These are phyloP conservation scores for Circinella minor DNA, from an alignment of 371 early-diverging fungal genomes.

Conservation along the genomic window DNA sequence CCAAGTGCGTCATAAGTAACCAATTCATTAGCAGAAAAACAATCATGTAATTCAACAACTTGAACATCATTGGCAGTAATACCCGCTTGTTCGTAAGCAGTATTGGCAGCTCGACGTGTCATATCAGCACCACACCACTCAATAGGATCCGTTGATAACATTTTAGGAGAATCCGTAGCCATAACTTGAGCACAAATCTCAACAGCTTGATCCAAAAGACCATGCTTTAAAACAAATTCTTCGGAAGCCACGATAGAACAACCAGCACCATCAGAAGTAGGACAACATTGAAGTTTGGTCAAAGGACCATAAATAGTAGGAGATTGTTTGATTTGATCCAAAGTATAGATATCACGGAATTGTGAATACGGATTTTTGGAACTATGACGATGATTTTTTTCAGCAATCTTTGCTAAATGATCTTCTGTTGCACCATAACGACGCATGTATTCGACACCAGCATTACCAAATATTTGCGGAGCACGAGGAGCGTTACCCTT, in stretches of 20 bases:
- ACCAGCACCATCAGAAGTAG: slow-evolving; percentile 81
- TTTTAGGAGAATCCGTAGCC: slow-evolving; percentile 75
- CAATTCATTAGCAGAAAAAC: slow-evolving; percentile 82
- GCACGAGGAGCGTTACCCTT: slow-evolving; percentile 64
- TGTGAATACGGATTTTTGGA: slow-evolving; percentile 82
- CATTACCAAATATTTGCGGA: slow-evolving; percentile 81
- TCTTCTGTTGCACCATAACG: slow-evolving; percentile 63
- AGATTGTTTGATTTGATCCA: slow-evolving; percentile 71
- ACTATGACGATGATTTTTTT: slow-evolving; percentile 81
- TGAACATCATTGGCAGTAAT: slow-evolving; percentile 68
- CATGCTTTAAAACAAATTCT: slow-evolving; percentile 67
- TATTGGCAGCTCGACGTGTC: slow-evolving; percentile 68
- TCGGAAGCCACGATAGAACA: slow-evolving; percentile 74
- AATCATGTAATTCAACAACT: slow-evolving; percentile 83
- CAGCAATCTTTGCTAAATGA: slow-evolving; percentile 73
- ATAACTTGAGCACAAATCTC: slow-evolving; percentile 74
- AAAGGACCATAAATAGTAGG: slow-evolving; percentile 72
- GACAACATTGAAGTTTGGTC: slow-evolving; percentile 81
- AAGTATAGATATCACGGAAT: slow-evolving; percentile 70
- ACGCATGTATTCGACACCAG: slow-evolving; percentile 75
- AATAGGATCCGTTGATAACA: slow-evolving; percentile 59
- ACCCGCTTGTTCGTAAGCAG: slow-evolving; percentile 61
- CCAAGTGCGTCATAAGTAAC: slow-evolving; percentile 78
- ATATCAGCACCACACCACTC: slow-evolving; percentile 78
- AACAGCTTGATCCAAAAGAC: slow-evolving; percentile 70